Base-by-base conservation (phyloP, 495 filamentous ascomycete genomes). In the Mytilinidion resinicola region DNA sequence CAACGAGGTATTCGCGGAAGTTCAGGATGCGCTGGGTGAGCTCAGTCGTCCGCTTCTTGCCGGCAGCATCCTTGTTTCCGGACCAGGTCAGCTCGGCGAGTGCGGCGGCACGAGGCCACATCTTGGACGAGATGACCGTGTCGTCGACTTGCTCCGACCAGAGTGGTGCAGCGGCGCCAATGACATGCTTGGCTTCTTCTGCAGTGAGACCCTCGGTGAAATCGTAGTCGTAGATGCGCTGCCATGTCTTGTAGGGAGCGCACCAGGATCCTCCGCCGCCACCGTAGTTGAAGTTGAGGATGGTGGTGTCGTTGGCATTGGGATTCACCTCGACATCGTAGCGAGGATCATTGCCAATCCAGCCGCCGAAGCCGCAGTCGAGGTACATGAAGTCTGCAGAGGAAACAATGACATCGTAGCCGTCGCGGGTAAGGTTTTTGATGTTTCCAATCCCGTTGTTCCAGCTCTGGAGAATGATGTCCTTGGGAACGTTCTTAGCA, bases 211-310 rank as follows among this genome's bases (percentile, higher is more conserved):
- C 77, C 19, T 62, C 53, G 11, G 78, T 78, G 66, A 82, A 82
- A 56, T 82, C 80, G 66, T 76, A 82, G 70, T 80, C 77, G 70
- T 82, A 82, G 69, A 82, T 80, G 15, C 80, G 77, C 61, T 82
- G 80, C 80, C 80, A 82, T 60, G 78, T 79, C 64, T 82, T 82
- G 71, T 82, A 82, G 0, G 80, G 80, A 0, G 74, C 78, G 61
- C 80, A 82, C 80, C 80, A 82, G 56, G 73, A 76, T n/a, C 78
- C 80, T 17, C 80, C 80, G 53, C 64, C 65, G 58, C 76, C 80
- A 39, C 70, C 72, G 57, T 74, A 82, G 72, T 82, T 82, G 72
- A 81, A 80, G 65, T 69, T 80, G 3, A 74, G 70, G 30, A 62
- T 67, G 39, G 64, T 57, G 3, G 67, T 65, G 57, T 73, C 72